A percentile compares a stretch with the other conserved stretches of the same genome.
Evolutionary conservation across 164 flowering plant species (phyloP).

Genomic region (Vitis riparia): DNA sequence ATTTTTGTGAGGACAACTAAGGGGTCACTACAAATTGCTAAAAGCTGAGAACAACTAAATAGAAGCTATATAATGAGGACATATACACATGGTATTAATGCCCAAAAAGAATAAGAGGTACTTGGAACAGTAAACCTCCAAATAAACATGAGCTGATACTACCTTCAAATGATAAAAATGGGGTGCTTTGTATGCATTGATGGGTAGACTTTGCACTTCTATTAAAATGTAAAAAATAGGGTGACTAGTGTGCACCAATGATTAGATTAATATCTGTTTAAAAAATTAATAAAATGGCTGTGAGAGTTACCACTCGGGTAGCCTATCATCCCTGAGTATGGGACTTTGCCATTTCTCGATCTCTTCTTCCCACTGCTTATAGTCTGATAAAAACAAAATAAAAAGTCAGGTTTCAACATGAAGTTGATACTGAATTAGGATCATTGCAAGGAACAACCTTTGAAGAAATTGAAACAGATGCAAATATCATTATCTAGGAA

Average conservation of each 20-base stretch:
- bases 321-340: conserved; percentile 68
- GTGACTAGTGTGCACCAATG: background rate
- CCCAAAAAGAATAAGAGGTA: background rate
- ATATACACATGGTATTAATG: no score
- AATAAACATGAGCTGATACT: no score
- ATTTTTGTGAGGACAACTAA: background rate
- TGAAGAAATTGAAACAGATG: background rate
- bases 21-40: background rate
- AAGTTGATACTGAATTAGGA: background rate
- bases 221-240: background rate
- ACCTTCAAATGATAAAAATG: no score
- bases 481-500: background rate
- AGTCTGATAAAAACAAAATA: conserved; percentile 50
- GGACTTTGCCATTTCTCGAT: conserved; percentile 97
- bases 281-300: background rate
- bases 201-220: background rate
- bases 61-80: background rate
- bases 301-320: conserved; percentile 85
- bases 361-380: conserved; percentile 96
- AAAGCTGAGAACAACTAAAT: background rate
- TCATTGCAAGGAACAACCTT: background rate
- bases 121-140: no score
- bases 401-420: background rate
- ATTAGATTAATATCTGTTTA: background rate
- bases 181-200: no score